Conservation (phyloP, 1,139 yeast species). For the Scheffersomyces illinoinensis region DNA sequence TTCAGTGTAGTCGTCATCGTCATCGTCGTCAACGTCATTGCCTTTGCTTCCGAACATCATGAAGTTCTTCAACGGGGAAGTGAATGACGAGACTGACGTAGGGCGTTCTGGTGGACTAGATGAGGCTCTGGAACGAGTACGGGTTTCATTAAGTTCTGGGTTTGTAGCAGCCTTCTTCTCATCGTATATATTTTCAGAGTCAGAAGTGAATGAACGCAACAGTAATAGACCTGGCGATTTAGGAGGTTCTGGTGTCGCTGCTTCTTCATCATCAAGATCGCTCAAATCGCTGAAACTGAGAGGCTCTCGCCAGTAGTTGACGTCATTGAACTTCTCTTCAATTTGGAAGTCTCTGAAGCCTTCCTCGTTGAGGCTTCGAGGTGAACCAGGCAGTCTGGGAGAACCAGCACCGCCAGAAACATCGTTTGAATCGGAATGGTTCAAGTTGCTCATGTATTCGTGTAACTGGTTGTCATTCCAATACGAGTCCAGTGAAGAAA, state of each 20-base stretch:
- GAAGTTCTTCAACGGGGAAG: slow-evolving; percentile 46
- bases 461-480: slow-evolving; percentile 42
- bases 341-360: slow-evolving; percentile 20
- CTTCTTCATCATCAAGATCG: slow-evolving; percentile 40
- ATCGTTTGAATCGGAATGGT: slow-evolving; percentile 7
- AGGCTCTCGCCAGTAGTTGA: slow-evolving; percentile 90
- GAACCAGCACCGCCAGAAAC: slow-evolving; percentile 8
- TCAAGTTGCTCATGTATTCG: slow-evolving; percentile 29
- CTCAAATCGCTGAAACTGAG: slow-evolving; percentile 60
- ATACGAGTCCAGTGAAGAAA: slow-evolving; percentile 35
- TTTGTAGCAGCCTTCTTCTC: not conserved
- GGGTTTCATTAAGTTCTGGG: not conserved
- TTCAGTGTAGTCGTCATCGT: slow-evolving; percentile 10
- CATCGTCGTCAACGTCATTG: slow-evolving; percentile 10
- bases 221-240: slow-evolving; percentile 18
- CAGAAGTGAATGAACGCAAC: slow-evolving; percentile 12
- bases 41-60: slow-evolving; percentile 35
- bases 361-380: slow-evolving; percentile 22
- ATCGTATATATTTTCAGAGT: not conserved
- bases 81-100: slow-evolving; percentile 35
- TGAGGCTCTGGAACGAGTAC: not conserved
- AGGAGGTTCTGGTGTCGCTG: slow-evolving; percentile 8
- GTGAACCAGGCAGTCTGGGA: slow-evolving; percentile 23
- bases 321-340: slow-evolving; percentile 78
- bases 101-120: slow-evolving; percentile 29